phyloP scores from a whole-genome alignment of 2,329 filamentous ascomycete species.

The Exophiala oligosperma region DNA sequence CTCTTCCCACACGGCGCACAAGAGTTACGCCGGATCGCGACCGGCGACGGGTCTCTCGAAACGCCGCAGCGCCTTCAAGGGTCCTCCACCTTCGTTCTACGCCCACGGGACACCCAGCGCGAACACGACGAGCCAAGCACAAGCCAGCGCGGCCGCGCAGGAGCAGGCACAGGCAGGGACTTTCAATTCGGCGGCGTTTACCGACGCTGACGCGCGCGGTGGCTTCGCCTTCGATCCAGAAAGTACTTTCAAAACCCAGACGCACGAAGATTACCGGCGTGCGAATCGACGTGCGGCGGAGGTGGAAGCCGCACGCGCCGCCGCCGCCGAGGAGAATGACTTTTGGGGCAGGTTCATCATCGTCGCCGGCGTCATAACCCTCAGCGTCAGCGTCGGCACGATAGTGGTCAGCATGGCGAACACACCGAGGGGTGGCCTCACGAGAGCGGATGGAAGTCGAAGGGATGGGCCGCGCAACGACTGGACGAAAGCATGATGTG shows the following conservation, averaged over 20 bases:
- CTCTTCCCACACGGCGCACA: constrained; percentile 33
- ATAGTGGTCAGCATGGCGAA: constrained; percentile 26
- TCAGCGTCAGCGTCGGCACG: constrained; percentile 34
- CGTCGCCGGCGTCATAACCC: constrained; percentile 40
- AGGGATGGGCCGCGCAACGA: constrained; percentile 20
- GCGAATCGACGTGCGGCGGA: constrained; percentile 43
- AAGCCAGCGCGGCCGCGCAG: constrained; percentile 40
- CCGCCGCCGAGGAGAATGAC: constrained; percentile 37
- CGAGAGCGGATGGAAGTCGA: constrained; percentile 26
- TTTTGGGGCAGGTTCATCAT: constrained; percentile 39
- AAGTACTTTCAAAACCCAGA: constrained; percentile 73
- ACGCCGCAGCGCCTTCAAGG: constrained; percentile 72
- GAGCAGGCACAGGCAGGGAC: constrained; percentile 6
- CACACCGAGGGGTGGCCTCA: constrained; percentile 22
- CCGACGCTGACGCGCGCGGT: constrained; percentile 33
- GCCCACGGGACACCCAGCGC: constrained; percentile 56
- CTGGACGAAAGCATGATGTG: constrained; percentile 20
- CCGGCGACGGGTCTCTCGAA: constrained; percentile 79
- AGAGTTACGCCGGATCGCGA: constrained; percentile 43
- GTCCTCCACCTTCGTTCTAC: constrained; percentile 89
- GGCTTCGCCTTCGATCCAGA: constrained; percentile 81
- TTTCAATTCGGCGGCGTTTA: constrained; percentile 24
- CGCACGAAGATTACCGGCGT: constrained; percentile 58
- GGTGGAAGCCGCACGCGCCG: constrained; percentile 33
- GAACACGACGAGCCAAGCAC: constrained; percentile 68